Conservation (phyloP, 2,329 filamentous ascomycete species). For the Davidsoniella virescens region DNA sequence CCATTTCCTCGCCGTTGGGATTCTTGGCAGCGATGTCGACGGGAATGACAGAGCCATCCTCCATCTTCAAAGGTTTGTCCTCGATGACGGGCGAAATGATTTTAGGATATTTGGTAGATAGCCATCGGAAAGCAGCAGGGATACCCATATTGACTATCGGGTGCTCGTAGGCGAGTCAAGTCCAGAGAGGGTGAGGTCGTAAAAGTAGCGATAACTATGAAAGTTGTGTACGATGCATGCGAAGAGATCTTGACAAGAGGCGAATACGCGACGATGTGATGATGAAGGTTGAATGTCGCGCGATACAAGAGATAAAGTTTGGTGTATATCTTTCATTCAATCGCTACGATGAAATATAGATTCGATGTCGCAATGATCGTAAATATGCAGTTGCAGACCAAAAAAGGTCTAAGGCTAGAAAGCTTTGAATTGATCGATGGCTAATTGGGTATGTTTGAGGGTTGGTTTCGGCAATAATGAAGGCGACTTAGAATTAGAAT, state of each 20-base stretch:
- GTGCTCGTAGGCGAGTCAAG: not conserved
- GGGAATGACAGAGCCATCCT: constrained; percentile 67
- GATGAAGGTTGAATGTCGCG: not conserved
- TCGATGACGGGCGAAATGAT: constrained; percentile 87
- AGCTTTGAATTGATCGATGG: no score
- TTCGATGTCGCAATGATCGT: no score
- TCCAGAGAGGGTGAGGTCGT: constrained; percentile 1
- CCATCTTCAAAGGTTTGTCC: constrained; percentile 61
- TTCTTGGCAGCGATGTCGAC: constrained; percentile 74
- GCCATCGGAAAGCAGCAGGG: constrained; percentile 87
- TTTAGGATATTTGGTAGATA: constrained; percentile 93
- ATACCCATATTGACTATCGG: constrained; percentile 56
- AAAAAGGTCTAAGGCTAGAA: no score
- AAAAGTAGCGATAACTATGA: not conserved
- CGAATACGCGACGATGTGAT: not conserved
- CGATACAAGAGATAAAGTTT: not conserved
- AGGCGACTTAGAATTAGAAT: no score
- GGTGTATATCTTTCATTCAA: no score
- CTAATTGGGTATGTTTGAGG: no score
- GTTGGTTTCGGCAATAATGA: no score
- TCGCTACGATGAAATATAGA: no score
- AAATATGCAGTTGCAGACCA: no score
- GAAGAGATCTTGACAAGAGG: not conserved
- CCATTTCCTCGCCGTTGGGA: constrained; percentile 93
- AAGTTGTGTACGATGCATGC: not conserved